Evolutionary conservation across 495 filamentous ascomycete species (phyloP).

Genomic region (Apodospora peruviana): DNA sequence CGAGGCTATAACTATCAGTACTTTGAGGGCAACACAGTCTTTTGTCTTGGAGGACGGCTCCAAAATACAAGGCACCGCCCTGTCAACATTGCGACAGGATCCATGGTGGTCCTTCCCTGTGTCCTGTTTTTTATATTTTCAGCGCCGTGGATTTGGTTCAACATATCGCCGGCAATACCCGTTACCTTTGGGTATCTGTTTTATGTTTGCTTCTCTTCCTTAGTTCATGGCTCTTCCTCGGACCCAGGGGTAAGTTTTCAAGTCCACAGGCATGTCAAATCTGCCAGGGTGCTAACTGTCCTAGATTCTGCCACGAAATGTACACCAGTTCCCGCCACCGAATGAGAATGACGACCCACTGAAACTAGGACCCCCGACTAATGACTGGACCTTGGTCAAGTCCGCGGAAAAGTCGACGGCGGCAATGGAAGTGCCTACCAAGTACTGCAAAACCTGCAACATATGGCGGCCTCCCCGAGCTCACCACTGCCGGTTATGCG

Average conservation of each 20-base stretch:
- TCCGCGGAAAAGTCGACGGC: conserved; percentile 64
- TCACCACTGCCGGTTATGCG: conserved; percentile 93
- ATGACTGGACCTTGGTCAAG: conserved; percentile 85
- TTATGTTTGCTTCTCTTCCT: conserved; percentile 85
- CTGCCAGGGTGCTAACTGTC: conserved; percentile 11
- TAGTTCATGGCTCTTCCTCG: conserved; percentile 81
- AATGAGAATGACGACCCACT: conserved; percentile 70
- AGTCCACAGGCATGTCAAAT: not conserved
- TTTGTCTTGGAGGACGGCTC: conserved; percentile 76
- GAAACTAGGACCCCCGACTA: conserved; percentile 73
- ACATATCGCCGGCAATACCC: conserved; percentile 88
- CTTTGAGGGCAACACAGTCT: conserved; percentile 86
- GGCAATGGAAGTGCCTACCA: conserved; percentile 94
- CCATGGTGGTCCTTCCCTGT: conserved; percentile 69
- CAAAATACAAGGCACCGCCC: conserved; percentile 86
- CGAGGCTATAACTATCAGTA: conserved; percentile 75
- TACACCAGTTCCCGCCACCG: conserved; percentile 51
- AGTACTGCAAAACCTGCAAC: conserved; percentile 94
- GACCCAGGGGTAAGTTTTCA: conserved; percentile 77
- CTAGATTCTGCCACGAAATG: conserved; percentile 79
- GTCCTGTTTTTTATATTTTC: conserved; percentile 82
- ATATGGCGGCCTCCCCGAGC: conserved; percentile 94
- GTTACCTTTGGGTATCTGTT: conserved; percentile 87
- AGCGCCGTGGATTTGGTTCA: conserved; percentile 83
- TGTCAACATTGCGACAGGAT: conserved; percentile 84